A percentile compares a stretch with the other conserved stretches of the same genome.
These are phyloP conservation scores for Suhomyces coccinellae DNA, from an alignment of 1,139 yeast genomes.

Conservation along the genomic window DNA sequence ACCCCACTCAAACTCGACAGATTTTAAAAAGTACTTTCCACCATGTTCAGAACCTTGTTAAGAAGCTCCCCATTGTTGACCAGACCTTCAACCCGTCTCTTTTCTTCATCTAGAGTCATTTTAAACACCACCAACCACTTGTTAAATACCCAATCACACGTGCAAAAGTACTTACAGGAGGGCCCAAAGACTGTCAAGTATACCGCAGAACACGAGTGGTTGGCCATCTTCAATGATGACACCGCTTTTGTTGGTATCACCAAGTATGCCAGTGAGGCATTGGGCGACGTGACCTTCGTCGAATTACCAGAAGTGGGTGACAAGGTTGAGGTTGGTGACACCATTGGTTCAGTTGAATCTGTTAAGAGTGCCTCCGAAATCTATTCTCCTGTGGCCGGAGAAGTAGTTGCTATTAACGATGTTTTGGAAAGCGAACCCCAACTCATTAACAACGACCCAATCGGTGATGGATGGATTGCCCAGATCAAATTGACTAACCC, in stretches of 20 bases:
- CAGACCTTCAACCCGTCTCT: constrained; percentile 14
- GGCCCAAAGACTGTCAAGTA: constrained; percentile 61
- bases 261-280: constrained; percentile 93
- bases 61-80: constrained; percentile 9
- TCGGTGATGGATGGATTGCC: constrained; percentile 93
- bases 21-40: not conserved
- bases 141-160: constrained; percentile 53
- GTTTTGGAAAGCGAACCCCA: constrained; percentile 69
- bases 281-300: constrained; percentile 94
- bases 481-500: constrained; percentile 59
- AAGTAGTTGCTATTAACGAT: constrained; percentile 69
- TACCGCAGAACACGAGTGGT: constrained; percentile 95
- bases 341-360: constrained; percentile 90
- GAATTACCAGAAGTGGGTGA: constrained; percentile 84
- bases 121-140: constrained; percentile 47
- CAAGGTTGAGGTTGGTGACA: constrained; percentile 68
- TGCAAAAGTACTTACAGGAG: constrained; percentile 47
- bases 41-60: constrained; percentile 14
- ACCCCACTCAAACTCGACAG: not conserved
- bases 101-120: constrained; percentile 17
- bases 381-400: constrained; percentile 84
- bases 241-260: constrained; percentile 89
- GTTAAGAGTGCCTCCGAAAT: constrained; percentile 95
- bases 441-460: constrained; percentile 81
- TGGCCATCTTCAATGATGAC: constrained; percentile 81